These are phyloP conservation scores for Xylariaceae sp. DNA, from an alignment of 2,329 filamentous ascomycete genomes.

Conservation along the genomic window DNA sequence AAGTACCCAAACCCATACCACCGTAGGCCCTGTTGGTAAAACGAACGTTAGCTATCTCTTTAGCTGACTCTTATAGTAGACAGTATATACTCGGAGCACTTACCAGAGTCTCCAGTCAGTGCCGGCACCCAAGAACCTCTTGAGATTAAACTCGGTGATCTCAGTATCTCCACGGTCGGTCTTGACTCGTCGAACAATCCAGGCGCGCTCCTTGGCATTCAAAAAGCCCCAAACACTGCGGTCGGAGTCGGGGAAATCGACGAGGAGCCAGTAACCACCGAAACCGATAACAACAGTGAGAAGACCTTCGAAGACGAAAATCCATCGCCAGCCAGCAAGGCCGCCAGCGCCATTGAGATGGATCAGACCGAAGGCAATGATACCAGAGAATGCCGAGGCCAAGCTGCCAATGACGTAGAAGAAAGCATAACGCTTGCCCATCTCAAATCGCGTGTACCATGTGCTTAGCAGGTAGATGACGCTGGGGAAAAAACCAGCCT, in stretches of 20 bases:
- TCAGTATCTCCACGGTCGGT: constrained; percentile 55
- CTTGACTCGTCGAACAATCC: constrained; percentile 49
- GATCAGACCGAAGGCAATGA: constrained; percentile 74
- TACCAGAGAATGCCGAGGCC: constrained; percentile 70
- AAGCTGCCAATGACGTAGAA: constrained; percentile 75
- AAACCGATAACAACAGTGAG: constrained; percentile 58
- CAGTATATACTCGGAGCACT: constrained; percentile 4
- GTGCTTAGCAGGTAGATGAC: constrained; percentile 73
- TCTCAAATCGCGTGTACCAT: constrained; percentile 74
- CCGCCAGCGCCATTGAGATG: constrained; percentile 64
- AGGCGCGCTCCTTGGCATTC: constrained; percentile 46
- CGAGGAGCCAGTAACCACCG: constrained; percentile 50
- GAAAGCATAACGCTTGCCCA: constrained; percentile 71
- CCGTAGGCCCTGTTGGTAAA: constrained; percentile 60
- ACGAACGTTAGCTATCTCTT: constrained; percentile 54
- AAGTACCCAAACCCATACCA: constrained; percentile 68
- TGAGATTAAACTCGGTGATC: constrained; percentile 53
- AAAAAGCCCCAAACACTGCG: constrained; percentile 50
- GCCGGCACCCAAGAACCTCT: constrained; percentile 46
- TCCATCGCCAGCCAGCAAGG: constrained; percentile 70
- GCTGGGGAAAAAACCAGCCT: constrained; percentile 74
- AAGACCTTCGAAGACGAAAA: constrained; percentile 63
- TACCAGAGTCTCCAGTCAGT: constrained; percentile 53
- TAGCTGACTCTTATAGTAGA: background rate
- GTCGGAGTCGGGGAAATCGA: constrained; percentile 57